phyloP scores from a whole-genome alignment of 2,329 filamentous ascomycete genomes.

The Sclerotinia spermophila region DNA sequence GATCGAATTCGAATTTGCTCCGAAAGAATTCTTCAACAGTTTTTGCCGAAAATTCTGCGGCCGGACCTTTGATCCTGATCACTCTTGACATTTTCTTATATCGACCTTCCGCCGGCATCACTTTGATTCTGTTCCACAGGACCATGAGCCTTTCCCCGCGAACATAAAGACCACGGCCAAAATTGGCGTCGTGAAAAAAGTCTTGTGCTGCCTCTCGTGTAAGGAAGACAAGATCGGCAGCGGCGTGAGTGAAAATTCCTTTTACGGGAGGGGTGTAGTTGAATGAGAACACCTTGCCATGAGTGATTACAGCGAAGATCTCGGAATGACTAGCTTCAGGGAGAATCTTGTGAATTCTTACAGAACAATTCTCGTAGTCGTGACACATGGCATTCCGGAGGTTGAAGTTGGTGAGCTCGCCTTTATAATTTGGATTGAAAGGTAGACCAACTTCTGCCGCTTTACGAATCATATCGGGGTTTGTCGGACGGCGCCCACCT shows the following conservation, averaged over 20 bases:
- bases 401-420: constrained; percentile 11
- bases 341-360: constrained; percentile 13
- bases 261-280: not conserved
- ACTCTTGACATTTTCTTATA: constrained; percentile 16
- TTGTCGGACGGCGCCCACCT: not conserved
- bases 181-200: not conserved
- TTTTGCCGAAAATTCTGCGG: not conserved
- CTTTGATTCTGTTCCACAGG: constrained; percentile 13
- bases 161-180: not conserved
- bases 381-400: constrained; percentile 15
- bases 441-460: not conserved
- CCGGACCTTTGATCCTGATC: constrained; percentile 13
- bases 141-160: not conserved
- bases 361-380: constrained; percentile 17
- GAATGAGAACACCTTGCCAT: constrained; percentile 23
- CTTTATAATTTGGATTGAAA: constrained; percentile 19
- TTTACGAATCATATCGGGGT: constrained; percentile 1
- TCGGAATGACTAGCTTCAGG: constrained; percentile 14
- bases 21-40: constrained; percentile 1
- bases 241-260: not conserved
- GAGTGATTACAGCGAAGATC: constrained; percentile 17
- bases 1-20: constrained; percentile 12
- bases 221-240: constrained; percentile 21
- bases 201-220: constrained; percentile 18
- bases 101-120: not conserved